Base-by-base conservation (phyloP, 2,329 filamentous ascomycete genomes). In the Diaporthe destruens region DNA sequence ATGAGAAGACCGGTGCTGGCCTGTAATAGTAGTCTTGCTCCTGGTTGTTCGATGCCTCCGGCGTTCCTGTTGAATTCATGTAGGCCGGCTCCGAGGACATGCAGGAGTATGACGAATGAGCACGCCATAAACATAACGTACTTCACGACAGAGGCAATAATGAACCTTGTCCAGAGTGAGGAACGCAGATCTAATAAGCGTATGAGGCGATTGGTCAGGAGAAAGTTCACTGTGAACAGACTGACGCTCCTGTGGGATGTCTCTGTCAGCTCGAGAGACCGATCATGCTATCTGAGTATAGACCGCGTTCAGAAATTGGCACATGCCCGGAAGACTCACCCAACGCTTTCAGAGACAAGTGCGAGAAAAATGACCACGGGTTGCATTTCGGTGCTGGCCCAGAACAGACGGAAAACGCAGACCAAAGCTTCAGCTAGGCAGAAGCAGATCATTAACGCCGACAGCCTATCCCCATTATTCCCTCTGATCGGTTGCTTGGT, bases 151-250 rank as follows among this genome's bases (percentile, higher is more conserved):
- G 69, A 65, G 7, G 47, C 7, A 4, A 71, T 42, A 5, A 71
- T 32, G 20, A 18, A 65, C 34, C 49, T 65, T 2, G 57, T 53
- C 69, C 69, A 65, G 18, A 71, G 56, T 25, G 69, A 71, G 9
- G 61, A 44, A 3, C 69, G 69, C n/a, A 71, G 23, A 39, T 71
- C 61, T 7, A 65, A 71, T 11, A 65, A 25, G 23, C 32, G 44
- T 14, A 71, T 42, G 34, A 71, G 18, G n/a, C 69, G 56, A 9
- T 71, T 65, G 7, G 69, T 44, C 25, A 71, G 57, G 7, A 42
- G 29, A n/a, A 65, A 71, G 36, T 71, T 71, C 49, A 71, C 39
- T 18, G 53, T 25, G 57, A 71, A 71, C 34, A 71, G 23, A 44
- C 59, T 39, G 6, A 65, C 39, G 25, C 56, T 71, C 5, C 69